Percentiles rank a stretch among this genome's conserved stretches.
phyloP scores from a whole-genome alignment of 306 rosid species.

The Lupinus albus region DNA sequence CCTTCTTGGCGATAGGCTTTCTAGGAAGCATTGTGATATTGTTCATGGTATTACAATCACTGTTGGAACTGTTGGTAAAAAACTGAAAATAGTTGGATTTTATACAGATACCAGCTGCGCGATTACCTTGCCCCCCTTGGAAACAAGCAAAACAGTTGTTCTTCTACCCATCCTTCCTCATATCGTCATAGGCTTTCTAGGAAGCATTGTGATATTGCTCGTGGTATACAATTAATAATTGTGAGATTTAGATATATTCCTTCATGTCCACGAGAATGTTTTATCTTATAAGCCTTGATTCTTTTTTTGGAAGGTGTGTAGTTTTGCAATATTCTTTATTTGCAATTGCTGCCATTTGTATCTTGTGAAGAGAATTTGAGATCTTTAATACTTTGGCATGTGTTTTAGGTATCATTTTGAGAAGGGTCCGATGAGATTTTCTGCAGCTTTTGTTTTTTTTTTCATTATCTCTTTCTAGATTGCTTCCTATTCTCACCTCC shows the following conservation, averaged over 20 bases:
- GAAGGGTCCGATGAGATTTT: slow-evolving; percentile 12
- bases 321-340: neutral
- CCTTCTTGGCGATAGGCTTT: neutral
- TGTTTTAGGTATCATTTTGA: neutral
- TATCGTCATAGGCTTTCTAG: slow-evolving; percentile 8
- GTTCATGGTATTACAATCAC: neutral
- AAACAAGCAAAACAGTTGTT: neutral
- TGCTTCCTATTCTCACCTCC: neutral
- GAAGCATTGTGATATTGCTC: neutral
- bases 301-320: neutral
- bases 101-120: too few species aligned
- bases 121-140: neutral
- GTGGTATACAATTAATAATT: slow-evolving; percentile 10
- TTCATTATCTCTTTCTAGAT: neutral
- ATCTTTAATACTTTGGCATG: slow-evolving; percentile 2
- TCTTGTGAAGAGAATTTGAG: neutral
- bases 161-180: neutral
- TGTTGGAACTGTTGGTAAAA: slow-evolving; percentile 3
- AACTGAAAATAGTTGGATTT: neutral
- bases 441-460: neutral
- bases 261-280: neutral
- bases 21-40: slow-evolving; percentile 5
- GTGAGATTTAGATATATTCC: neutral
- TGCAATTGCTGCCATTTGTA: neutral
- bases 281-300: neutral